phyloP scores from a whole-genome alignment of 148 eudicot species.

The Vaccinium vitisidaea region DNA sequence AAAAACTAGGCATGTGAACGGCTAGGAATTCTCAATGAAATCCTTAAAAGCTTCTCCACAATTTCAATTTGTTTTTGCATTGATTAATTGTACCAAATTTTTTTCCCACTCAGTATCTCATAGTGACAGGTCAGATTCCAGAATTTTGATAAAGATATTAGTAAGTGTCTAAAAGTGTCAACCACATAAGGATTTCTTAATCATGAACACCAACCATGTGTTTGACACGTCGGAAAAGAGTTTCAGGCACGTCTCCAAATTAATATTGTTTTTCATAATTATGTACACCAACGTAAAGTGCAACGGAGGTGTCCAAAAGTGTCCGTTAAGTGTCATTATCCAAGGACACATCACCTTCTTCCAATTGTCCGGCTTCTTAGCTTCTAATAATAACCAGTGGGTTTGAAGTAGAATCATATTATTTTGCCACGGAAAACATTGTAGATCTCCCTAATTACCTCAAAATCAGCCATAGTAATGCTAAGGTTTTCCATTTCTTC shows the following conservation, averaged over 20 bases:
- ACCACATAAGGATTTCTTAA: no score
- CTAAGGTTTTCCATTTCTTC: constrained; percentile 62
- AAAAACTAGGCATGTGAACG: no score
- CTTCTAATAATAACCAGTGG: background rate
- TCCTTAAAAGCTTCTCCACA: no score
- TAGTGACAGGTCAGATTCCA: no score
- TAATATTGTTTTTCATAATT: background rate
- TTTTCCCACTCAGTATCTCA: no score
- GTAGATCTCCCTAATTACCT: constrained; percentile 39
- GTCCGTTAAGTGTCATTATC: background rate
- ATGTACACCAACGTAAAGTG: background rate
- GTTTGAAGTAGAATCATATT: background rate
- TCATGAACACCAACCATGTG: no score
- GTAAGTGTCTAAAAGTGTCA: no score
- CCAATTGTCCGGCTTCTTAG: background rate
- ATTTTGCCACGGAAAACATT: background rate
- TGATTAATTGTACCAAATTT: no score
- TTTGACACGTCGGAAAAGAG: no score
- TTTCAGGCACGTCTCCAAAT: background rate
- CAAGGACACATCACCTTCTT: background rate
- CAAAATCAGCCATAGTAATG: constrained; percentile 77
- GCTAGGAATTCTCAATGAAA: no score
- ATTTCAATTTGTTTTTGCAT: no score
- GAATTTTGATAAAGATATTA: no score
- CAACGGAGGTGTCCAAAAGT: background rate